These are phyloP conservation scores for Digitaria exilis DNA, from an alignment of 202 grass and related monocot species.

Conservation along the genomic window DNA sequence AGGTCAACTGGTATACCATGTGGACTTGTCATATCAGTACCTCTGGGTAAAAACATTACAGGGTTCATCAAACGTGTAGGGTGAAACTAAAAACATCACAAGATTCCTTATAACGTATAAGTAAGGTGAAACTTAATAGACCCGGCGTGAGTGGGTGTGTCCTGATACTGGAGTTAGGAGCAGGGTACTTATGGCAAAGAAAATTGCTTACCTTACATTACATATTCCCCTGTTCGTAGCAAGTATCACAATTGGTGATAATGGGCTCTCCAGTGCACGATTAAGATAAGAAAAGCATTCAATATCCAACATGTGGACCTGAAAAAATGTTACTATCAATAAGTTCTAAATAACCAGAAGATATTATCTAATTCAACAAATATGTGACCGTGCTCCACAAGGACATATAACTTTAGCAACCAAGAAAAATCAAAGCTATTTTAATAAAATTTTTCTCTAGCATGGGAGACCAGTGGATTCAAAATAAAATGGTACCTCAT, in stretches of 20 bases:
- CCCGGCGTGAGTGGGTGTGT: neutral
- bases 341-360: conserved; percentile 6
- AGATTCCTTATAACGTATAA: too few relatives aligned
- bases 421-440: neutral
- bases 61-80: conserved; percentile 36
- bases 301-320: conserved; percentile 97
- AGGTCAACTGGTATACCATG: conserved; percentile 96
- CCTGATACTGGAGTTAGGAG: conserved; percentile 14
- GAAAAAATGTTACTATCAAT: conserved; percentile 38
- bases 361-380: conserved; percentile 20
- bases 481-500: conserved; percentile 67
- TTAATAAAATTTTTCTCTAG: neutral
- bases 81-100: too few relatives aligned
- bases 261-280: conserved; percentile 87
- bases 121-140: conserved; percentile 2
- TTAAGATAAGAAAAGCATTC: conserved; percentile 99
- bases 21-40: conserved; percentile 96
- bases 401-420: neutral
- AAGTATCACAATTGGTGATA: conserved; percentile 96
- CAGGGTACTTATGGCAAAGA: conserved; percentile 19
- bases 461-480: neutral
- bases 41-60: conserved; percentile 57
- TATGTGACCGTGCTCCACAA: neutral
- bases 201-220: conserved; percentile 71
- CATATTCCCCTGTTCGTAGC: conserved; percentile 96